Percentiles rank a stretch among this genome's conserved stretches.
Evolutionary conservation across 1,284 basidiomycete species (phyloP).

Genomic region (Heterobasidion occidentale): DNA sequence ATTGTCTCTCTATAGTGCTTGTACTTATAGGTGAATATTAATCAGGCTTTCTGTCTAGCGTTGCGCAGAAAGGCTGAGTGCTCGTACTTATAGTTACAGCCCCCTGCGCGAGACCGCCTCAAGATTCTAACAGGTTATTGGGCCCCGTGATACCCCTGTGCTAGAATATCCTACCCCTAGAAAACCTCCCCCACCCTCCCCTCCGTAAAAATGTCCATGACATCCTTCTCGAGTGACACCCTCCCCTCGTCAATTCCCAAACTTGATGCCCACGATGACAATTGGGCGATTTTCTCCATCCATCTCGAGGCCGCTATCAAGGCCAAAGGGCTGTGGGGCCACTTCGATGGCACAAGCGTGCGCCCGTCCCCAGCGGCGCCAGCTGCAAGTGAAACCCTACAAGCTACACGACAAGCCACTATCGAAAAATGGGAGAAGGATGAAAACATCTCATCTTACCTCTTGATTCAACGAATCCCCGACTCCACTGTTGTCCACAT

Average conservation of each 20-base stretch:
- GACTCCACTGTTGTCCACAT: not conserved
- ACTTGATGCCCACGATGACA: not conserved
- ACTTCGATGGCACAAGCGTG: not conserved
- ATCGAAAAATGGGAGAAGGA: not conserved
- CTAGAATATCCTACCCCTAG: too few relatives aligned
- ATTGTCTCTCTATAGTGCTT: too few relatives aligned
- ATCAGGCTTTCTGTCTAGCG: too few relatives aligned
- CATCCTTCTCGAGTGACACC: not conserved
- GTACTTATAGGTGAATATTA: too few relatives aligned
- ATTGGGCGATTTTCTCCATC: not conserved
- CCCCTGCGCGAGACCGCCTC: too few relatives aligned
- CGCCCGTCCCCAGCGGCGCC: not conserved
- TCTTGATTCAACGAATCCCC: slow-evolving; percentile 1
- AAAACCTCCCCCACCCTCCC: not conserved
- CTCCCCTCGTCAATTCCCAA: not conserved
- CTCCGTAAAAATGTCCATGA: not conserved
- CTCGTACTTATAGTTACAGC: too few relatives aligned
- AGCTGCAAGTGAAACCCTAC: too few relatives aligned
- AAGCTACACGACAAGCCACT: too few relatives aligned
- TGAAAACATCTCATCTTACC: not conserved
- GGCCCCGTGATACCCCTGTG: slow-evolving; percentile 5
- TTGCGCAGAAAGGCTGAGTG: too few relatives aligned
- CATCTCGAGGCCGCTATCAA: slow-evolving; percentile 5
- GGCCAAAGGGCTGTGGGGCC: slow-evolving; percentile 6
- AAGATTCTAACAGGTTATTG: slow-evolving; percentile 2